A percentile compares a stretch with the other conserved stretches of the same genome.
Conservation (phyloP, 1,284 basidiomycete species). For the Fomitopsis betulina region DNA sequence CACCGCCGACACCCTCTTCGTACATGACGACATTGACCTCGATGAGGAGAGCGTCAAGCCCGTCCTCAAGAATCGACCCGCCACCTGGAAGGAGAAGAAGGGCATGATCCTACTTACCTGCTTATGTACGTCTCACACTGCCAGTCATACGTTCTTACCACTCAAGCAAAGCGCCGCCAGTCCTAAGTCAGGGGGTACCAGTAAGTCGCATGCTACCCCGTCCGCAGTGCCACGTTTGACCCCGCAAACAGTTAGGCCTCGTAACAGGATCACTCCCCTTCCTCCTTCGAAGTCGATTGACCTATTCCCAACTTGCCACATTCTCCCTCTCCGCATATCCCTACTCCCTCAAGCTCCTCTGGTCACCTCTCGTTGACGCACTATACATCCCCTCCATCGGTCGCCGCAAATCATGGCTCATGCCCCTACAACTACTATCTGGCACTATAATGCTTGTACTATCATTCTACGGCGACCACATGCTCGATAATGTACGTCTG, state of each 20-base stretch:
- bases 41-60: slow-evolving; percentile 1
- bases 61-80: neutral
- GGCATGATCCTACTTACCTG: neutral
- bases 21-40: neutral
- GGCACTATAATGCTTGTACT: slow-evolving; percentile 1
- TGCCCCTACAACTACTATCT: slow-evolving; percentile 1
- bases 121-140: neutral
- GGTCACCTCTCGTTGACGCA: slow-evolving; percentile 1
- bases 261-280: neutral
- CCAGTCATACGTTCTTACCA: neutral
- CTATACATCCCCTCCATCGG: neutral
- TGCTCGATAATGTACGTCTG: neutral
- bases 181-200: neutral
- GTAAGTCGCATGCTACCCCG: neutral
- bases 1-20: neutral
- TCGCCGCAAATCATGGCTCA: slow-evolving; percentile 2
- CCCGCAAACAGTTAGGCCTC: neutral
- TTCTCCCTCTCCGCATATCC: slow-evolving; percentile 2
- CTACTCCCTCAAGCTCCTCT: neutral
- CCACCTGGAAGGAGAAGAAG: slow-evolving; percentile 1
- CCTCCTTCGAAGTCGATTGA: neutral
- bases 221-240: neutral
- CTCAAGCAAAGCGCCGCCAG: neutral
- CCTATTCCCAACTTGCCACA: neutral
- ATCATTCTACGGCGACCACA: slow-evolving; percentile 2